Base-by-base conservation (phyloP, 768 basidiomycete species). In the Hygrophorus pudorinus region DNA sequence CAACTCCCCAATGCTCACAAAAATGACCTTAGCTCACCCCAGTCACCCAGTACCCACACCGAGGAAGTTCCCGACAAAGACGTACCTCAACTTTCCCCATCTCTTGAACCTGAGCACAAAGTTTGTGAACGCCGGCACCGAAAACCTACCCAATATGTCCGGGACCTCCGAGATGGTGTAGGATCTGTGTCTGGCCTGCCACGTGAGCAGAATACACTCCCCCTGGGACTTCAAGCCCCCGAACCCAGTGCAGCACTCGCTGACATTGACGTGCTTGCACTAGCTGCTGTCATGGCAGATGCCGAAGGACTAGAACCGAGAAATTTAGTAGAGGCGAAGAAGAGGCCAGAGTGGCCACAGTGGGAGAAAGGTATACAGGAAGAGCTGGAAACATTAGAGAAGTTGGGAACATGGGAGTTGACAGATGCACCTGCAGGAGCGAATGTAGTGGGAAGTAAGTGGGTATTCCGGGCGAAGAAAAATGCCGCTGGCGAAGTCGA, bases 381-480 rank as follows among this genome's bases (percentile, higher is more conserved):
- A 30, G 59, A 63, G 41, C 31, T 59, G 4, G 38, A 37, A 1
- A 44, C 42, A 5, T 32, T 56, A 7, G 69, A 72, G 49, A 39
- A 48, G 12, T 61, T 68, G 28, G 55, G 55, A 0, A 70, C 59
- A 1, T 71, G 62, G 61, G 44, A 50, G 2, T 14, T 62, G 1
- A 57, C 68, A 0, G 27, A 44, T n/a, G n/a, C n/a, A n/a, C n/a
- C n/a, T n/a, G n/a, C n/a, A 0, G 54, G 45, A 6, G 42, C 34
- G 4, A 68, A 66, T 35, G 24, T 62, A 6, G 54, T 73, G 7
- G 60, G 62, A 3, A 54, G 47, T 32, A 59, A 60, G 9, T 71
- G 66, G 66, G 68, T 73, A 4, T 71, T 63, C 45, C 52, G 51
- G 12, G 42, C 58, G n/a, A 76, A 76, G 53, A 46, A 53, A 31